Evolutionary conservation across 768 basidiomycete genomes (phyloP), one percentile per base, ranked within the genome.

Genomic region (Auriculariales sp.): DNA sequence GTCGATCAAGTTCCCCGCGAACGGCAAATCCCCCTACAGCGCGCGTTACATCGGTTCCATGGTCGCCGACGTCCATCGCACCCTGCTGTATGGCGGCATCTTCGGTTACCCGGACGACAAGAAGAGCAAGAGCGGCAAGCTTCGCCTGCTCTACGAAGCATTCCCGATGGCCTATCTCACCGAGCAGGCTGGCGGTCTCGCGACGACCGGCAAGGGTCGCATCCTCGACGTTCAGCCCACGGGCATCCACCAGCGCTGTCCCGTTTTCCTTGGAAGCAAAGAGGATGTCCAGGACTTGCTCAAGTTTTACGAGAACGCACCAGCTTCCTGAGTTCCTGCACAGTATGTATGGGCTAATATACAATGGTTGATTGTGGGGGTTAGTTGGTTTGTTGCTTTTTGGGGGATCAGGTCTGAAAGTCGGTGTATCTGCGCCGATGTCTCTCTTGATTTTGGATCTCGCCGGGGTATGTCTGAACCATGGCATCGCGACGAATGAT

Each of bases 41-140:
- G 81, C 87, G 55, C 78, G 91, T 53, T 82, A 99, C 67, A 95
- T 98, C 62, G 95, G 95, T 25, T 93, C 90, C 53, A 99, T 99
- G 95, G 95, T 98, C 30, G 93, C 94, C 47, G 94, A 99, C 66
- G 94, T 97, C 24, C 92, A 95, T 67, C 75, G 94, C 57, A 99
- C 94, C 4, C 68, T 99, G 28, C 72, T 99, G 3, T 99, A 99
- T 61, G 95, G 95, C 22, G 95, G 95, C 35, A 98, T 99, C 59
- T 99, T 99, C 59, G 94, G 92, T 7, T 99, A 99, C 65, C 95
- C 95, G 6, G 81, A 82, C 60, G 95, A 99, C 69, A 95, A 89
- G 77, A 98, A 98, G 77, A 87, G 79, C 68, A 95, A 94, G 74
- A 82, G 68, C 50, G 94, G 95, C 44, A 99, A 99, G 69, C 72